These are phyloP conservation scores for Russula vinacea DNA, from an alignment of 768 basidiomycete genomes.

Conservation along the genomic window DNA sequence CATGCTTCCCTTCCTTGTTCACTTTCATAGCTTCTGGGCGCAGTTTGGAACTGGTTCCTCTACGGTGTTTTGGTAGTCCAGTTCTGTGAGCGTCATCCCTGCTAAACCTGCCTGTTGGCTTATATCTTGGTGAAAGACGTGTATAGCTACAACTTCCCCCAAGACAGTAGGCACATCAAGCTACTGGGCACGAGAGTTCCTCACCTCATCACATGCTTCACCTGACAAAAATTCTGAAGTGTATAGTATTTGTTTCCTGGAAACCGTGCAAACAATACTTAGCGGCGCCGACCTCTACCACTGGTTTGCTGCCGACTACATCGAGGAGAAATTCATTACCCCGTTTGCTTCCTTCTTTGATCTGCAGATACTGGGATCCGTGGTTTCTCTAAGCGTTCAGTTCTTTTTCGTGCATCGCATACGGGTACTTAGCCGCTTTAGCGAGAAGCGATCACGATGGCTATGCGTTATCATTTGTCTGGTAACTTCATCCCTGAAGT, in stretches of 20 bases:
- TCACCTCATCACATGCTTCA: background rate
- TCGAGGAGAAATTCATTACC: background rate
- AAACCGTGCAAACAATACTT: constrained; percentile 33
- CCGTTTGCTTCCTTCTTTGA: constrained; percentile 33
- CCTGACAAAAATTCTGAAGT: constrained; percentile 27
- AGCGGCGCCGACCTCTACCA: constrained; percentile 34
- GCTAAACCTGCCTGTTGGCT: background rate
- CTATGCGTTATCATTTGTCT: background rate
- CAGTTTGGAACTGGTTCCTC: constrained; percentile 33
- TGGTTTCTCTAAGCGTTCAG: constrained; percentile 34
- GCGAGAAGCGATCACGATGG: background rate
- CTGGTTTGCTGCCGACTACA: constrained; percentile 30
- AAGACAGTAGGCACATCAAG: constrained; percentile 6
- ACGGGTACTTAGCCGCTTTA: constrained; percentile 13
- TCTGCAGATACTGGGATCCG: constrained; percentile 33
- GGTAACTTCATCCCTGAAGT: background rate
- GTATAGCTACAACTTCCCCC: constrained; percentile 20
- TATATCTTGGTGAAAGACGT: constrained; percentile 6
- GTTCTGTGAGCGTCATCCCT: constrained; percentile 31
- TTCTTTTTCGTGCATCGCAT: constrained; percentile 38
- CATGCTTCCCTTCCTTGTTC: background rate
- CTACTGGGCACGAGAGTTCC: constrained; percentile 3
- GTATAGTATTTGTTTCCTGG: constrained; percentile 31
- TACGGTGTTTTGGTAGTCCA: constrained; percentile 35
- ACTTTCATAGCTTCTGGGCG: constrained; percentile 11